phyloP scores from a whole-genome alignment of 352 stramenopile species.

The Phytophthora nicotianae region DNA sequence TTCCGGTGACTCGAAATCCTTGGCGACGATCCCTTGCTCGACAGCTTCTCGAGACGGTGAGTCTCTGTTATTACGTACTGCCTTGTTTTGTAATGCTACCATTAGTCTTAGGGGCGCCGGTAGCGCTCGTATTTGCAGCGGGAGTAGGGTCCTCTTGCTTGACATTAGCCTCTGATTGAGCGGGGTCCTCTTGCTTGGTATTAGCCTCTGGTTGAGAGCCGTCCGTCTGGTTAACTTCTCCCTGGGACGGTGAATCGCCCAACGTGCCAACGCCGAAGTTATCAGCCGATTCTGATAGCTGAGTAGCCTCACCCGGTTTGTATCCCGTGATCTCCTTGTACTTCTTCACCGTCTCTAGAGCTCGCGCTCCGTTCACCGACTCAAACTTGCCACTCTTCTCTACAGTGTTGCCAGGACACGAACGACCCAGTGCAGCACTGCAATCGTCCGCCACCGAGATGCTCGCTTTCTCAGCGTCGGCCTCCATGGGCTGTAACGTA shows the following conservation, averaged over 20 bases:
- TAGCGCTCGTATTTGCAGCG: background rate
- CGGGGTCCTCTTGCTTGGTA: background rate
- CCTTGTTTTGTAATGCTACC: too few species aligned
- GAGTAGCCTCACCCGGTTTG: constrained; percentile 9
- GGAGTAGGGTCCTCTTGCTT: background rate
- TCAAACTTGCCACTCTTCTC: constrained; percentile 21
- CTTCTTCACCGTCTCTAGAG: constrained; percentile 21
- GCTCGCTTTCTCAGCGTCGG: constrained; percentile 5
- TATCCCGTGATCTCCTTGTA: constrained; percentile 25
- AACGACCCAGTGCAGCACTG: constrained; percentile 10
- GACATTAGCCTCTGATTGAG: background rate
- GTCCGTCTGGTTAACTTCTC: background rate
- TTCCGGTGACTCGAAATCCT: background rate
- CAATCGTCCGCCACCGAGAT: constrained; percentile 22
- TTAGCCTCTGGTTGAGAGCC: background rate
- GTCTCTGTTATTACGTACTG: background rate
- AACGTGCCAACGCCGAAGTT: constrained; percentile 24
- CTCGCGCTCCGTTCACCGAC: constrained; percentile 12
- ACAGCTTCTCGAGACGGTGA: background rate
- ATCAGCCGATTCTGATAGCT: constrained; percentile 2
- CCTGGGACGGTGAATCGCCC: background rate
- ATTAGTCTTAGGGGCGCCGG: too few species aligned
- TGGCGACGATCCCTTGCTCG: background rate
- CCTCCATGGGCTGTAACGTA: constrained; percentile 16
- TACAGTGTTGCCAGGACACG: constrained; percentile 12